Conservation (phyloP, 2,329 filamentous ascomycete genomes). For the Beauveria asiatica region DNA sequence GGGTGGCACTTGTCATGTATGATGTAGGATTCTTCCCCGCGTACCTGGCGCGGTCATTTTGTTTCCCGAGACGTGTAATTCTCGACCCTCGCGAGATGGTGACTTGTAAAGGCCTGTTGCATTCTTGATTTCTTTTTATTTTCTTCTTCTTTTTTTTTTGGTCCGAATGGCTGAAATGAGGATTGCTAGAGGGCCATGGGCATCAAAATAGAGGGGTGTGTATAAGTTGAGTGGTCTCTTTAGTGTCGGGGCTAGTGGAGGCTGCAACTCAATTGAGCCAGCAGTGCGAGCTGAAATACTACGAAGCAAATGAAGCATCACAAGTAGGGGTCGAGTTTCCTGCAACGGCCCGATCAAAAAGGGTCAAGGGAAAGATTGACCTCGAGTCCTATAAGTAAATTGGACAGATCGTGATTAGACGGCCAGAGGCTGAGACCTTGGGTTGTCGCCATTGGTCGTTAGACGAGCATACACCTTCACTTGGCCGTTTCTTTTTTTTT, state of each 20-base stretch:
- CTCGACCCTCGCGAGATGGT: too few species aligned
- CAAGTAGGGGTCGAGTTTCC: neutral
- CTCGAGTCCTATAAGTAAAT: neutral
- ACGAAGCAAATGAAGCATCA: neutral
- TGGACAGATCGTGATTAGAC: neutral
- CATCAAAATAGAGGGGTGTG: neutral
- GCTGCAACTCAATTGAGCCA: neutral
- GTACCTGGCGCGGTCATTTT: too few species aligned
- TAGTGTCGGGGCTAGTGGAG: neutral
- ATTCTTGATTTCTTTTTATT: too few species aligned
- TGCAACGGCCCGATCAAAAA: neutral
- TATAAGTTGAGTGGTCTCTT: neutral
- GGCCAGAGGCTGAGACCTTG: neutral
- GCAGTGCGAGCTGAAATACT: slow-evolving; percentile 1
- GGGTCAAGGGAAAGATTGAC: too few species aligned
- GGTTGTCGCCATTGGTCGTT: neutral
- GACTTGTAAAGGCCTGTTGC: too few species aligned
- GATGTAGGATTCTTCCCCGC: too few species aligned
- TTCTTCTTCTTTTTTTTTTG: too few species aligned
- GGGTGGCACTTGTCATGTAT: too few species aligned
- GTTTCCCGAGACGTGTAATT: too few species aligned
- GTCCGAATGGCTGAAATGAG: too few species aligned
- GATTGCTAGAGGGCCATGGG: neutral
- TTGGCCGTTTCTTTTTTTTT: too few species aligned
- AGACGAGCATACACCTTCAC: neutral